Conservation (phyloP, 495 filamentous ascomycete genomes). For the Cladorrhinum samala region DNA sequence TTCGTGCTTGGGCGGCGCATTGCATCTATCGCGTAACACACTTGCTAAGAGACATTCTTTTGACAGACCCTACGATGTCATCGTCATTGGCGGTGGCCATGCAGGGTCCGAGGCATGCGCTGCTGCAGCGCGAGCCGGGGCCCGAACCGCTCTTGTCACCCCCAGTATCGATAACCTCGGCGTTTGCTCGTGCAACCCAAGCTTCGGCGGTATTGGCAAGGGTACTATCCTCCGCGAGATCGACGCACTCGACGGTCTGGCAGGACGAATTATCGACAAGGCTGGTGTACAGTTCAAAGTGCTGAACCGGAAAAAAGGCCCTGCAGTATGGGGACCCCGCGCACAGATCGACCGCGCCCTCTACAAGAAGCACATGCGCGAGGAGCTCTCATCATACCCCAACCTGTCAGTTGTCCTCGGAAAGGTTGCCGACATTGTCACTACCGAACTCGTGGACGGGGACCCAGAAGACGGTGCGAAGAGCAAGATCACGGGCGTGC, state of each 20-base stretch:
- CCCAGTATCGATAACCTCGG: conserved; percentile 83
- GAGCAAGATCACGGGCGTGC: conserved; percentile 76
- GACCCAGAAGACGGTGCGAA: conserved; percentile 45
- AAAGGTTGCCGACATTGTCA: conserved; percentile 87
- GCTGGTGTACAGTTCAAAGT: conserved; percentile 87
- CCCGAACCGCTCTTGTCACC: conserved; percentile 83
- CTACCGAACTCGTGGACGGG: conserved; percentile 46
- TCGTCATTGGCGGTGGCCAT: conserved; percentile 94
- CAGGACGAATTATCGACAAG: conserved; percentile 86
- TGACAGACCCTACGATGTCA: conserved; percentile 76
- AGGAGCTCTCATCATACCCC: conserved; percentile 70
- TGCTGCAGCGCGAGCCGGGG: conserved; percentile 85
- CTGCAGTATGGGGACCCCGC: conserved; percentile 93
- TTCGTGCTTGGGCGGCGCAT: background rate
- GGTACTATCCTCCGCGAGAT: conserved; percentile 94
- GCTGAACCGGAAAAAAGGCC: conserved; percentile 82
- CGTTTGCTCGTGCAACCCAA: conserved; percentile 95
- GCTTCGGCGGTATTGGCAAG: conserved; percentile 97
- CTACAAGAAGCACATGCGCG: conserved; percentile 87
- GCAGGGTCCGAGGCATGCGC: conserved; percentile 91
- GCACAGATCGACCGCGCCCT: conserved; percentile 92
- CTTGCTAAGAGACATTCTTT: background rate
- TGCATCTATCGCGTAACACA: background rate
- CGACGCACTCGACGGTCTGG: conserved; percentile 89
- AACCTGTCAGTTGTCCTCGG: conserved; percentile 75